phyloP scores from a whole-genome alignment of 139 green algal species.

The Deuterostichococcus epilithicus region DNA sequence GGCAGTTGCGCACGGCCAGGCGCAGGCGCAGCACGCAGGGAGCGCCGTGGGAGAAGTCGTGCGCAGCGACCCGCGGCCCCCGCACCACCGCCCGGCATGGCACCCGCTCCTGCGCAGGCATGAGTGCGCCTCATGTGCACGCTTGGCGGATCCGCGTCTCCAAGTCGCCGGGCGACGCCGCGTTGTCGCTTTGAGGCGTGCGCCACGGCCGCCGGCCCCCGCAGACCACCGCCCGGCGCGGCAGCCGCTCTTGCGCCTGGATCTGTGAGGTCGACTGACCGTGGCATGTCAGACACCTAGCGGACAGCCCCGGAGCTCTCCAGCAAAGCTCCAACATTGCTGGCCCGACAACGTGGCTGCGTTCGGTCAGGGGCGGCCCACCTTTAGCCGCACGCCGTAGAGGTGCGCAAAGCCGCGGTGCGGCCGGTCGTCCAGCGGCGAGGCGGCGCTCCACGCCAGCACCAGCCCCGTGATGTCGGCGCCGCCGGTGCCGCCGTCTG shows the following conservation, averaged over 20 bases:
- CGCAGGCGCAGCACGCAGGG: constrained; percentile 48
- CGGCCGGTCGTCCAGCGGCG: background rate
- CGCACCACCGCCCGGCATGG: constrained; percentile 17
- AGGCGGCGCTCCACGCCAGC: background rate
- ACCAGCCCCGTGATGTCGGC: background rate
- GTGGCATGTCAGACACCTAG: no score
- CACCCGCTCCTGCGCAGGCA: constrained; percentile 3
- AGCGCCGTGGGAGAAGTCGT: constrained; percentile 49
- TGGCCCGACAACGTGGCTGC: no score
- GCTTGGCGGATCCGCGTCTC: background rate
- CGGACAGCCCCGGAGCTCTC: no score
- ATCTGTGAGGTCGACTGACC: no score
- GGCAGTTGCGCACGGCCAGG: constrained; percentile 55
- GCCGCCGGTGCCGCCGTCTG: background rate
- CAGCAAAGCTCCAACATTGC: no score
- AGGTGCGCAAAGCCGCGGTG: constrained; percentile 11
- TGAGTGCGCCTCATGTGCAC: background rate
- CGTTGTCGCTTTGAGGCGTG: background rate
- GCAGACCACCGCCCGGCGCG: no score
- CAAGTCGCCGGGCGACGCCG: background rate
- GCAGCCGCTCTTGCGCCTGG: no score
- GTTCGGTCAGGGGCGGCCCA: no score
- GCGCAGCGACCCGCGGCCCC: constrained; percentile 10
- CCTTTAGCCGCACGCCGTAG: background rate
- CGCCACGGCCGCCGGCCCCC: no score